These are phyloP conservation scores for Arachnomyces sp. DNA, from an alignment of 2,329 filamentous ascomycete genomes.

Conservation along the genomic window DNA sequence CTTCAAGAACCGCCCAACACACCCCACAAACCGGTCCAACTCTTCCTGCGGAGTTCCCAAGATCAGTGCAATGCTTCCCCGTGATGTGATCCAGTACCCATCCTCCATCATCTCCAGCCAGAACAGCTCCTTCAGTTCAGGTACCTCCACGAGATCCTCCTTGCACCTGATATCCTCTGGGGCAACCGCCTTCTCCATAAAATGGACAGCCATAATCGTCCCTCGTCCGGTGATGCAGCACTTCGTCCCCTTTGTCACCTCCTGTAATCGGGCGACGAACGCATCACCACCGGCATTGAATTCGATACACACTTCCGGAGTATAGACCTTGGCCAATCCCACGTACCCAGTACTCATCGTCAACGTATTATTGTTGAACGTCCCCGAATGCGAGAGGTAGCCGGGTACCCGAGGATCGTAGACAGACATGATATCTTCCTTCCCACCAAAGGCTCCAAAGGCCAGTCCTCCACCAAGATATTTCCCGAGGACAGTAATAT, in stretches of 20 bases:
- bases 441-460: constrained; percentile 61
- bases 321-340: constrained; percentile 20
- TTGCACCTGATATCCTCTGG: too few relatives aligned
- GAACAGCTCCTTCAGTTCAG: constrained; percentile 18
- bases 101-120: constrained; percentile 23
- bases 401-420: constrained; percentile 44
- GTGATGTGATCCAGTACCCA: constrained; percentile 22
- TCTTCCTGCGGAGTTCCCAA: constrained; percentile 11
- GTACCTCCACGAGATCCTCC: constrained; percentile 6
- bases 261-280: constrained; percentile 15
- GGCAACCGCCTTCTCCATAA: constrained; percentile 8
- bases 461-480: constrained; percentile 60
- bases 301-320: constrained; percentile 11
- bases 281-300: constrained; percentile 22
- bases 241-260: constrained; percentile 10
- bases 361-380: constrained; percentile 61
- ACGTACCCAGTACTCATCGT: constrained; percentile 51
- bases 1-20: constrained; percentile 2
- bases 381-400: constrained; percentile 51
- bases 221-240: constrained; percentile 25
- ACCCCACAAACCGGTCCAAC: constrained; percentile 1
- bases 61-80: constrained; percentile 25
- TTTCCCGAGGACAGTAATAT: constrained; percentile 59
- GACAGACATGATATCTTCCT: constrained; percentile 49
- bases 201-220: constrained; percentile 24